Evolutionary conservation across 306 rosid species (phyloP).

Genomic region (Malus sylvestris): DNA sequence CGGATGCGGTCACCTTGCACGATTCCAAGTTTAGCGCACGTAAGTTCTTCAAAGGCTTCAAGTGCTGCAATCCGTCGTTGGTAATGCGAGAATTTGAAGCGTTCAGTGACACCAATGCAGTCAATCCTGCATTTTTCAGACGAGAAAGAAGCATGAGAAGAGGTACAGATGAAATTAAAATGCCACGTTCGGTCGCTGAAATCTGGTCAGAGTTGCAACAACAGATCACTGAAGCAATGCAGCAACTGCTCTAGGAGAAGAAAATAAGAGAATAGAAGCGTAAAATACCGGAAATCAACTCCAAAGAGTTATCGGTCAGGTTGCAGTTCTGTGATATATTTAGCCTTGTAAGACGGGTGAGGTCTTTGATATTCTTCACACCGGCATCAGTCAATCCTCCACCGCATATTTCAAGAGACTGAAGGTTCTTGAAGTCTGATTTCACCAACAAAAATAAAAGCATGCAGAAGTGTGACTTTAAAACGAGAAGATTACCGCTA

Average conservation of each 20-base stretch:
- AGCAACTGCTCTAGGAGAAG: slow-evolving; percentile 1
- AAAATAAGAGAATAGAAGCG: background rate
- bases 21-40: slow-evolving; percentile 62
- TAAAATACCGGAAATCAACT: slow-evolving; percentile 54
- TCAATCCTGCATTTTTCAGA: slow-evolving; percentile 43
- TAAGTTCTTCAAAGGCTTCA: slow-evolving; percentile 56
- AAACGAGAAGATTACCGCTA: background rate
- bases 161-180: background rate
- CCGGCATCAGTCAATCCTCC: slow-evolving; percentile 73
- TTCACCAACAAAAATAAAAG: background rate
- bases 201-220: slow-evolving; percentile 2
- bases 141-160: background rate
- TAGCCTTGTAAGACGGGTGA: slow-evolving; percentile 40
- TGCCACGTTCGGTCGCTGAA: background rate
- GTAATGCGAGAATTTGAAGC: slow-evolving; percentile 61
- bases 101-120: slow-evolving; percentile 55
- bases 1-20: slow-evolving; percentile 60
- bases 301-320: slow-evolving; percentile 61
- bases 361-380: slow-evolving; percentile 58
- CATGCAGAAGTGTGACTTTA: background rate
- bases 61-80: slow-evolving; percentile 43
- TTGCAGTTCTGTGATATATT: slow-evolving; percentile 60
- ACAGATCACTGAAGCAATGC: background rate
- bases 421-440: slow-evolving; percentile 63
- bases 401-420: slow-evolving; percentile 71